phyloP scores from a whole-genome alignment of 2,329 filamentous ascomycete genomes.

The Xylaria sp. region DNA sequence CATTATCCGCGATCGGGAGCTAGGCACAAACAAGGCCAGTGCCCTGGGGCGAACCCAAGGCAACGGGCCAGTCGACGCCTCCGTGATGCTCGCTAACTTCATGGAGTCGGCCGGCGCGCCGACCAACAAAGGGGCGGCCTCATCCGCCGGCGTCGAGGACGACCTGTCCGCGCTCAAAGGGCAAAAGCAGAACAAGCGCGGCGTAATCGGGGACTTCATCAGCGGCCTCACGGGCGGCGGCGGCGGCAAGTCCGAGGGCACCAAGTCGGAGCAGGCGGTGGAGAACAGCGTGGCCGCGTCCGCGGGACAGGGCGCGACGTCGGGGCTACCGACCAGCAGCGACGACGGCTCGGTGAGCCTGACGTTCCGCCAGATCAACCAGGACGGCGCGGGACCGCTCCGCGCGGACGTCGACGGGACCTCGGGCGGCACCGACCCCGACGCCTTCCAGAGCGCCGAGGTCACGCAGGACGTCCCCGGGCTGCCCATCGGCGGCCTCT shows the following conservation, averaged over 20 bases:
- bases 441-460: constrained; percentile 64
- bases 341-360: constrained; percentile 66
- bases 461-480: constrained; percentile 68
- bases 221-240: constrained; percentile 39
- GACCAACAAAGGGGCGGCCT: constrained; percentile 44
- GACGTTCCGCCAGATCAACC: constrained; percentile 74
- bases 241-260: constrained; percentile 41
- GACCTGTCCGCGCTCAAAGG: constrained; percentile 40
- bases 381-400: constrained; percentile 70
- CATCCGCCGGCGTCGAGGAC: constrained; percentile 51
- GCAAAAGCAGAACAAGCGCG: constrained; percentile 21
- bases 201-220: constrained; percentile 22
- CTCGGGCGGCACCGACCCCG: constrained; percentile 64
- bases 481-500: constrained; percentile 60
- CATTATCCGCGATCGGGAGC: constrained; percentile 68
- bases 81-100: constrained; percentile 63
- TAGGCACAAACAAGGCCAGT: constrained; percentile 58
- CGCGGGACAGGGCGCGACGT: constrained; percentile 57
- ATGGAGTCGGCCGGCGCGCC: constrained; percentile 55
- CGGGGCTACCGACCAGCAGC: constrained; percentile 64
- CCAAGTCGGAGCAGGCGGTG: constrained; percentile 48
- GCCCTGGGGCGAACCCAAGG: constrained; percentile 69
- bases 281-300: constrained; percentile 61
- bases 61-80: constrained; percentile 63
- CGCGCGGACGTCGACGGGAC: constrained; percentile 65